phyloP scores from a whole-genome alignment of 2,329 filamentous ascomycete genomes.

The Blumeriella jaapii region DNA sequence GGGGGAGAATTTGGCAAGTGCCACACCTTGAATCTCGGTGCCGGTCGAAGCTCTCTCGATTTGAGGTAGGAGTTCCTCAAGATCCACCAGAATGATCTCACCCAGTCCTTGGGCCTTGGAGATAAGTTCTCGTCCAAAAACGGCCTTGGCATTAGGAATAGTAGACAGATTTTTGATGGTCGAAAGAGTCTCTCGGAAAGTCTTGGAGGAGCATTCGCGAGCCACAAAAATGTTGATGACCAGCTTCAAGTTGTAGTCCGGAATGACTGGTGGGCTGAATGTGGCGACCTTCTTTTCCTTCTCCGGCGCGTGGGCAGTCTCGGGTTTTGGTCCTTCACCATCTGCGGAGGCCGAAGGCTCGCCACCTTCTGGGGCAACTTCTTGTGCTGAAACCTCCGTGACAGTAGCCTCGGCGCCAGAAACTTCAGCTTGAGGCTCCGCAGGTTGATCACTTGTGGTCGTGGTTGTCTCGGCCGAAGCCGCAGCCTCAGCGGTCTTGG shows the following conservation, averaged over 20 bases:
- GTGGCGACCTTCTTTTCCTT: constrained; percentile 30
- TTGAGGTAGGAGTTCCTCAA: constrained; percentile 74
- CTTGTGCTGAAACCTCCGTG: constrained; percentile 6
- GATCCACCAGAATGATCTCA: constrained; percentile 71
- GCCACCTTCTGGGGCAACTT: constrained; percentile 10
- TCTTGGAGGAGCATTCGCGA: constrained; percentile 92
- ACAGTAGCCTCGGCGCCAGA: constrained; percentile 7
- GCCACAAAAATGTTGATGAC: constrained; percentile 97
- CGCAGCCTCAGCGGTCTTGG: constrained; percentile 13
- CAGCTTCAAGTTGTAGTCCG: constrained; percentile 77
- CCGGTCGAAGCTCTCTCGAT: constrained; percentile 79
- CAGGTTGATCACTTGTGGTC: constrained; percentile 10
- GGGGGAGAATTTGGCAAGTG: constrained; percentile 89
- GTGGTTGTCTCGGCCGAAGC: constrained; percentile 19
- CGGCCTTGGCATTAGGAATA: constrained; percentile 77
- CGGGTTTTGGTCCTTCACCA: constrained; percentile 4
- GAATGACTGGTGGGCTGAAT: constrained; percentile 74
- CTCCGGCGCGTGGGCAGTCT: constrained; percentile 9
- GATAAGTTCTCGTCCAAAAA: constrained; percentile 89
- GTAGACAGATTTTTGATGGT: constrained; percentile 98
- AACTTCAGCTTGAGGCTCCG: constrained; percentile 12
- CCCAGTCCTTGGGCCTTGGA: constrained; percentile 76
- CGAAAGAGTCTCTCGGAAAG: constrained; percentile 92
- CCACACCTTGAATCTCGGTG: constrained; percentile 90
- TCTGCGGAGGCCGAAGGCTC: constrained; percentile 10